Evolutionary conservation across 1,139 yeast genomes (phyloP).

Genomic region (Hemisphaericaspora lyxosophila): DNA sequence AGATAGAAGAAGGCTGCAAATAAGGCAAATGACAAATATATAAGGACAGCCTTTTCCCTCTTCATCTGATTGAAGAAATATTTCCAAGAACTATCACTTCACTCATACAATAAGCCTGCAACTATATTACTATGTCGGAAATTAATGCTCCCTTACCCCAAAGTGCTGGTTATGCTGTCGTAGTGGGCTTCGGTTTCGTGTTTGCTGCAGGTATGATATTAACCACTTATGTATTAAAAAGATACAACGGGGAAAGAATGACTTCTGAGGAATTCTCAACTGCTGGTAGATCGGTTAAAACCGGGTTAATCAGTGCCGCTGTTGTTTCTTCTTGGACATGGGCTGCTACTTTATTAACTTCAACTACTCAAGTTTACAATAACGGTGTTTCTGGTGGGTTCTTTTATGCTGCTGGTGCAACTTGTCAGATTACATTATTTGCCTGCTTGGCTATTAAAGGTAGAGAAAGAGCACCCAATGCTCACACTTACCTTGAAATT

Average conservation of each 20-base stretch:
- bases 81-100: not conserved
- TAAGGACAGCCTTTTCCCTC: not conserved
- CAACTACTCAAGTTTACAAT: slow-evolving; percentile 73
- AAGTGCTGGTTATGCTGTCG: slow-evolving; percentile 91
- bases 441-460: slow-evolving; percentile 56
- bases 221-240: slow-evolving; percentile 64
- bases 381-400: slow-evolving; percentile 68
- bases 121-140: slow-evolving; percentile 1
- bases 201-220: slow-evolving; percentile 79
- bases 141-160: slow-evolving; percentile 41
- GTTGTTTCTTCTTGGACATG: slow-evolving; percentile 94
- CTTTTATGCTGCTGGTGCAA: slow-evolving; percentile 55
- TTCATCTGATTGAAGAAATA: not conserved
- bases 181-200: slow-evolving; percentile 81
- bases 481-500: slow-evolving; percentile 58
- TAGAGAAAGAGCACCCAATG: slow-evolving; percentile 56
- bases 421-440: slow-evolving; percentile 52
- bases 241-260: slow-evolving; percentile 78
- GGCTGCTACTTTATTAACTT: slow-evolving; percentile 82
- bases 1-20: slow-evolving; percentile 1
- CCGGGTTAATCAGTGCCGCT: slow-evolving; percentile 80
- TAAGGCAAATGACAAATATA: not conserved
- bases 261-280: slow-evolving; percentile 90
- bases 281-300: slow-evolving; percentile 81
- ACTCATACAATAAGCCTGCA: not conserved